Conservation (phyloP, 129 eudicot species). For the Saposhnikovia divaricata region DNA sequence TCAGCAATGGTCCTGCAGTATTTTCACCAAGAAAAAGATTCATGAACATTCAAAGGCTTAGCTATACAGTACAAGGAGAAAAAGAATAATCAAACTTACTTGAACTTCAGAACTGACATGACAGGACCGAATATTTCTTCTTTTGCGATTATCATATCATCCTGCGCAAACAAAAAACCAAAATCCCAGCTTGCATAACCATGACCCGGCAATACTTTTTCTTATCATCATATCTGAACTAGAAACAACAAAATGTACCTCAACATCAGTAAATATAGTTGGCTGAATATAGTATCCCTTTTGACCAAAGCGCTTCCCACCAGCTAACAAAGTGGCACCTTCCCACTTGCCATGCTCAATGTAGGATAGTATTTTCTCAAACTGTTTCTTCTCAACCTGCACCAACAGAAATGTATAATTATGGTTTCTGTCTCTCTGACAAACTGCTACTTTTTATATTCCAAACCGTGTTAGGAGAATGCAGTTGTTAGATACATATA, state of each 20-base stretch:
- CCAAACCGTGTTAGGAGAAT: not conserved
- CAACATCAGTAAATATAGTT: conserved; percentile 63
- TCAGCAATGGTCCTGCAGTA: conserved; percentile 57
- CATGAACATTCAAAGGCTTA: not conserved
- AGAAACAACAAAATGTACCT: conserved; percentile 22
- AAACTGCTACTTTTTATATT: not conserved
- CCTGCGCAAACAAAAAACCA: conserved; percentile 28
- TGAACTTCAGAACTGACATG: conserved; percentile 68
- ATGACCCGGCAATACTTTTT: not conserved
- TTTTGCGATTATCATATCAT: conserved; percentile 63
- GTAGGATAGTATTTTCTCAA: conserved; percentile 52
- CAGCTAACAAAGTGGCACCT: conserved; percentile 68
- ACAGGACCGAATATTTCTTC: conserved; percentile 94
- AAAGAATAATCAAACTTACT: conserved; percentile 31
- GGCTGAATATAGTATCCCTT: conserved; percentile 78
- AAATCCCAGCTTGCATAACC: not conserved
- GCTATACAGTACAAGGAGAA: not conserved
- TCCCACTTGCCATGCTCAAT: conserved; percentile 71
- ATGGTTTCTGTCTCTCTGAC: not conserved
- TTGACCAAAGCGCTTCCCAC: conserved; percentile 47
- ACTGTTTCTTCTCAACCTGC: conserved; percentile 62
- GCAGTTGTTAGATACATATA: not conserved
- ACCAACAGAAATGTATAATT: not conserved
- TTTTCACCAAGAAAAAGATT: not conserved
- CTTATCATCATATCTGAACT: not conserved